A percentile compares a stretch with the other conserved stretches of the same genome.
These are phyloP conservation scores for Arctium lappa DNA, from an alignment of 129 eudicot genomes.

Conservation along the genomic window DNA sequence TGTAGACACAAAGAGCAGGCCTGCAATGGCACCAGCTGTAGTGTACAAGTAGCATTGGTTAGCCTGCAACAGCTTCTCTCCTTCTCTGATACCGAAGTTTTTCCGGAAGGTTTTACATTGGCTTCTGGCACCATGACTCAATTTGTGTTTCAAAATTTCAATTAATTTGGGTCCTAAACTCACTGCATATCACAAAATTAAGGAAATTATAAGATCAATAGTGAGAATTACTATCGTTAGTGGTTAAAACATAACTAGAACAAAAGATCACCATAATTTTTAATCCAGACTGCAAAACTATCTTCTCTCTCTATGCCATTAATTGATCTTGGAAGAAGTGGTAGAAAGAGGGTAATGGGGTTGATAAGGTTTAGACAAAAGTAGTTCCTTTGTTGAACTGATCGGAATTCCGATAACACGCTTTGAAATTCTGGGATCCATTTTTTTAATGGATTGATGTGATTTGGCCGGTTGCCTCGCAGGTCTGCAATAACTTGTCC, in stretches of 20 bases:
- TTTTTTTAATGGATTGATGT: background rate
- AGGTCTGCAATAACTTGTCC: background rate
- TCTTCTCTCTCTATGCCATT: conserved; percentile 8
- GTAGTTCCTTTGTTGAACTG: conserved; percentile 21
- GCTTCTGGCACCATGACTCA: conserved; percentile 34
- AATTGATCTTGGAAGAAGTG: conserved; percentile 1
- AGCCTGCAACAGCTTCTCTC: conserved; percentile 35
- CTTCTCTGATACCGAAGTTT: conserved; percentile 16
- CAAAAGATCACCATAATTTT: background rate
- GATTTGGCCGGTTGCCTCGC: background rate
- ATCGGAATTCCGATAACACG: conserved; percentile 8
- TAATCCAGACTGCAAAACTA: conserved; percentile 6
- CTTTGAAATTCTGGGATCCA: conserved; percentile 19
- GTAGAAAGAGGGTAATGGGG: conserved; percentile 6
- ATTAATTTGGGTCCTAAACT: conserved; percentile 33
- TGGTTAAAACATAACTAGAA: background rate
- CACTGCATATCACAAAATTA: conserved; percentile 11
- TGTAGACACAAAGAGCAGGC: conserved; percentile 35
- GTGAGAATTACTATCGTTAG: too few species aligned
- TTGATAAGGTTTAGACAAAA: conserved; percentile 17
- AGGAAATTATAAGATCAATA: background rate
- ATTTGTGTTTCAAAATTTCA: conserved; percentile 34
- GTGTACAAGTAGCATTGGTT: conserved; percentile 34
- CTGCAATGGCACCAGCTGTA: conserved; percentile 40
- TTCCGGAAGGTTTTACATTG: conserved; percentile 24